Evolutionary conservation across 352 stramenopile genomes (phyloP).

Genomic region (Lagenidium giganteum): DNA sequence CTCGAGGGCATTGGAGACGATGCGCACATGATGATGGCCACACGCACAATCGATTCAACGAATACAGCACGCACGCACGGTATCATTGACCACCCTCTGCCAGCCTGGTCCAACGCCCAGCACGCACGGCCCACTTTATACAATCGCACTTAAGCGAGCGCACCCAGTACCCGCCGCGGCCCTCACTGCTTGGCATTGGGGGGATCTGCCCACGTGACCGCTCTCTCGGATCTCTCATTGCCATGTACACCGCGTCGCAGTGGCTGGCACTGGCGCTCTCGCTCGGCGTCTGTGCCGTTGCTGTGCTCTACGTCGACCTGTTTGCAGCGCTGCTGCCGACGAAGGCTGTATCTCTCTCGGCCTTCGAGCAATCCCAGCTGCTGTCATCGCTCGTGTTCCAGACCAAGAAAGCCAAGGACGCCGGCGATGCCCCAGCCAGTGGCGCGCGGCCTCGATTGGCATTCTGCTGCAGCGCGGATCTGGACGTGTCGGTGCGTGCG

Average conservation of each 20-base stretch:
- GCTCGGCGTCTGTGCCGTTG: constrained; percentile 36
- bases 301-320: constrained; percentile 57
- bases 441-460: constrained; percentile 38
- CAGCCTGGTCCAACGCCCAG: too few relatives aligned
- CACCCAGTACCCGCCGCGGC: too few relatives aligned
- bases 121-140: too few relatives aligned
- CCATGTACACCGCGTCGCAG: constrained; percentile 65
- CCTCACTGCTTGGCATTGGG: too few relatives aligned
- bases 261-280: constrained; percentile 48
- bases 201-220: too few relatives aligned
- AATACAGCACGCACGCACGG: too few relatives aligned
- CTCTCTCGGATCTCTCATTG: too few relatives aligned
- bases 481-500: constrained; percentile 73
- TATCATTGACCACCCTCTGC: too few relatives aligned
- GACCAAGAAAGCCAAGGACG: constrained; percentile 21
- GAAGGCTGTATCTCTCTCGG: constrained; percentile 24
- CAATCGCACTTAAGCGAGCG: too few relatives aligned
- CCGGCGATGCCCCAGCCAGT: constrained; percentile 2
- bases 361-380: constrained; percentile 57
- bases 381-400: constrained; percentile 63
- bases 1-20: too few relatives aligned
- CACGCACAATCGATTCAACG: too few relatives aligned
- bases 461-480: constrained; percentile 79
- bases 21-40: too few relatives aligned
- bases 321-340: constrained; percentile 41